These are phyloP conservation scores for Boletus huronensis DNA, from an alignment of 768 basidiomycete genomes.

Conservation along the genomic window DNA sequence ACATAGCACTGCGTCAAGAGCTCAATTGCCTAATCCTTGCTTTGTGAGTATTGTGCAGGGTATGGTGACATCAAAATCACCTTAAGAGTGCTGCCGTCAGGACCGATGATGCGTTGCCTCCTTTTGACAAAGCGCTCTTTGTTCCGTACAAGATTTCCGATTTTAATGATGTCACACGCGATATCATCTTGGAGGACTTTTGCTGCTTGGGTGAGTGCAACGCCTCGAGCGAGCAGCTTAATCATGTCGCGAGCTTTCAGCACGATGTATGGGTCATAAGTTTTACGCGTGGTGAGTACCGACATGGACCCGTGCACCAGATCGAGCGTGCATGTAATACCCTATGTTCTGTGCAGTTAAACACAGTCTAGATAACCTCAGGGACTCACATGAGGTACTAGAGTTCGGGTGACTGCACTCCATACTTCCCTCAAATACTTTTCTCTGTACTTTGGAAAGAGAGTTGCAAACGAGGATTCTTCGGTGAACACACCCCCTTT, in stretches of 20 bases:
- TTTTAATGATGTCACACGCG: slow-evolving; percentile 98
- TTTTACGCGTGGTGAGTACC: slow-evolving; percentile 94
- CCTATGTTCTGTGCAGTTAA: slow-evolving; percentile 43
- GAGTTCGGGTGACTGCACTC: slow-evolving; percentile 81
- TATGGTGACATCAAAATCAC: slow-evolving; percentile 37
- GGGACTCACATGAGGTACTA: slow-evolving; percentile 69
- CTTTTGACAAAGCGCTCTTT: slow-evolving; percentile 97
- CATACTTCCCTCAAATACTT: slow-evolving; percentile 94
- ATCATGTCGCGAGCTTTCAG: slow-evolving; percentile 95
- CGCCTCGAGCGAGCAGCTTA: slow-evolving; percentile 91
- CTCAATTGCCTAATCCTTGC: slow-evolving; percentile 80
- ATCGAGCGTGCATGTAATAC: slow-evolving; percentile 87
- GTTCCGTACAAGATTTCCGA: slow-evolving; percentile 89
- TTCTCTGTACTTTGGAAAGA: slow-evolving; percentile 98
- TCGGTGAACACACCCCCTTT: slow-evolving; percentile 83
- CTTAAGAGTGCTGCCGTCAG: slow-evolving; percentile 96
- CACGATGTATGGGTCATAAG: slow-evolving; percentile 94
- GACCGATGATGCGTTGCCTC: slow-evolving; percentile 94
- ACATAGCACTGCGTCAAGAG: slow-evolving; percentile 95
- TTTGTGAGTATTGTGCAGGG: not conserved
- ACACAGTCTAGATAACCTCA: slow-evolving; percentile 11
- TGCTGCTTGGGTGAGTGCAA: slow-evolving; percentile 78
- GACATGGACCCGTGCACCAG: slow-evolving; percentile 97
- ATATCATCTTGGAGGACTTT: slow-evolving; percentile 87
- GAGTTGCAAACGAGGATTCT: slow-evolving; percentile 96